Evolutionary conservation across 176 grass and related monocot species (phyloP), one percentile per base, ranked within the genome.

Genomic region (Aegilops speltoides): DNA sequence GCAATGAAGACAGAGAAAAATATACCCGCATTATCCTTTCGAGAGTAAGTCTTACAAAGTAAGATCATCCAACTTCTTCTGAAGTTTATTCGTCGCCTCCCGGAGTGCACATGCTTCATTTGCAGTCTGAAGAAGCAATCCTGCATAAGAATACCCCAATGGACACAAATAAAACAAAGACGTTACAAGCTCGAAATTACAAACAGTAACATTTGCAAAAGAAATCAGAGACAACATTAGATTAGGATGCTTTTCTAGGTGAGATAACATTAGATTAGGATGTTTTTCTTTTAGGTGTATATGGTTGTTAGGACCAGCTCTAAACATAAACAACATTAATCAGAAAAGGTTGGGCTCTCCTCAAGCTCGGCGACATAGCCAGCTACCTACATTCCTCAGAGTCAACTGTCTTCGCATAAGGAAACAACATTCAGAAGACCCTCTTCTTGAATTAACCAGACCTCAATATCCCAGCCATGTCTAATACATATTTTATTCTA

Each of bases 51-150:
- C 93, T 90, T 89, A 91, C 89, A 28, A 38, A 38, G 88, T 86
- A 91, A 93, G 89, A 83, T 98, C 93, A 83, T 98, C 96, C 82
- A 94, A 90, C 67, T 89, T 98, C 82, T 92, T 95, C 89, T 98
- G 93, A 82, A 98, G 96, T 86, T 94, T 95, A 87, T 87, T 95
- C 91, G 95, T 98, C 13, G 93, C 96, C 64, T 91, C 93, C 65
- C 96, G 91, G 32, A 98, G 64, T 52, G 96, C 96, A 76, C 96
- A 93, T 84, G 93, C 84, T 95, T 98, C 96, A 71, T 98, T 95
- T 82, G 96, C 91, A 94, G 88, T 88, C 96, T 98, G 88, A 56
- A 72, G 76, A 13, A 86, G 31, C 81, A 61, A 74, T 0, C 63
- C 79, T 45, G 68, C 64, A 50, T 87, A 66, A 89, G 66, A 90